Evolutionary conservation across 768 basidiomycete species (phyloP).

Genomic region (Suillus variegatus): DNA sequence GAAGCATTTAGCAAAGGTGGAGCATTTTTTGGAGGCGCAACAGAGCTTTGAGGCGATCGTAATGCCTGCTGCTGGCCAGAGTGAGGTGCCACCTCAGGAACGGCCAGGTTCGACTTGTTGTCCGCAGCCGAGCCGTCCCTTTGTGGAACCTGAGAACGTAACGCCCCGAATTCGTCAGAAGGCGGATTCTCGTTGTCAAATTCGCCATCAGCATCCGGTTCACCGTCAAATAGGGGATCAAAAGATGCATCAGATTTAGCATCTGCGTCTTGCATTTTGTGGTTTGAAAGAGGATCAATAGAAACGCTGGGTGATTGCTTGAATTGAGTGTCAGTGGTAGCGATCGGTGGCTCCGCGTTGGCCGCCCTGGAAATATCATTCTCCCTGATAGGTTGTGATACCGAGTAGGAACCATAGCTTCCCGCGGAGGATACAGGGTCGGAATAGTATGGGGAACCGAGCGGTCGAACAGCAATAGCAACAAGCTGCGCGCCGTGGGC

Average conservation of each 20-base stretch:
- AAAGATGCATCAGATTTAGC: conserved; percentile 78
- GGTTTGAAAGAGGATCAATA: conserved; percentile 27
- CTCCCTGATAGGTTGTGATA: conserved; percentile 13
- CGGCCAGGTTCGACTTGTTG: conserved; percentile 23
- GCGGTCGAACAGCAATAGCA: conserved; percentile 75
- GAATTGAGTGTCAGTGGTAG: conserved; percentile 14
- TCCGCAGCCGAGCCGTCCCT: conserved; percentile 16
- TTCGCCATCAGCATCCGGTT: conserved; percentile 63
- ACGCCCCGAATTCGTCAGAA: conserved; percentile 19
- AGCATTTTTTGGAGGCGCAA: conserved; percentile 70
- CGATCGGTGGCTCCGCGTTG: conserved; percentile 24
- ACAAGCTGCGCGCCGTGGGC: conserved; percentile 86
- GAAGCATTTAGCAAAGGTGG: conserved; percentile 69
- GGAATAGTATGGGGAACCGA: conserved; percentile 37
- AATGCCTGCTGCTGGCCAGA: conserved; percentile 21
- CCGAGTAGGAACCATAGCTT: conserved; percentile 20
- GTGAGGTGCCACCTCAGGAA: conserved; percentile 31
- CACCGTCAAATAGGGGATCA: conserved; percentile 91
- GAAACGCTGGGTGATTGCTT: conserved; percentile 20
- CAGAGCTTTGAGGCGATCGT: conserved; percentile 34
- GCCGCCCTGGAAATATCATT: conserved; percentile 19
- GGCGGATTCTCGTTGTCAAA: conserved; percentile 23
- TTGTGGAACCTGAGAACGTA: conserved; percentile 18
- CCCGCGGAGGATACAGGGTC: conserved; percentile 28
- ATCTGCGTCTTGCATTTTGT: conserved; percentile 47